Evolutionary conservation across 2,329 filamentous ascomycete species (phyloP), one percentile per base, ranked within the genome.

Genomic region (Verticillium nonalfalfae): DNA sequence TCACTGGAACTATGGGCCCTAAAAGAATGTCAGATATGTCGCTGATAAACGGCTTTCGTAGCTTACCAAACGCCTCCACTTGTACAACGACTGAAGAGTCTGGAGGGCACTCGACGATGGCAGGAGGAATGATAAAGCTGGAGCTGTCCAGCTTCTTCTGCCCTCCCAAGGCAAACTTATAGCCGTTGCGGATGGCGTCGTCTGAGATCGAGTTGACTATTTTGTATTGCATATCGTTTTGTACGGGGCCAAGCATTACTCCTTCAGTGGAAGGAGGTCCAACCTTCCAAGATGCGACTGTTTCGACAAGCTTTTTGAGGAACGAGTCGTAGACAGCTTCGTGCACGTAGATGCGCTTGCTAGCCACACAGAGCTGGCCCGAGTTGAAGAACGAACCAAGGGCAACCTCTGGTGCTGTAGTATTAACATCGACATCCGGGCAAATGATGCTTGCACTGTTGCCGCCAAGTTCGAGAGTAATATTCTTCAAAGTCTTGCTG

Each of bases 141-240:
- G 56, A 40, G n/a, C n/a, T 35, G n/a, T 58, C 36, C 56, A 10
- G 35, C n/a, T 10, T 85, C 11, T 40, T 26, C 10, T 54, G 45
- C 0, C 60, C 59, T 1, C 59, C 50, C 2, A 59, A 60, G 0
- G 78, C 79, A 14, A 80, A 71, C 34, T 79, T 75, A 21, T 78
- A 59, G 15, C 62, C 60, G 1, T 61, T 64, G 18, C 55, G 59
- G 26, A 45, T 57, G n/a, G 57, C 61, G 33, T 65, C 63, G 1
- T 63, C 58, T 73, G 59, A 82, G 79, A 85, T 77, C 1, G 76
- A 72, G 64, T 82, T 80, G 57, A 84, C 80, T 18, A 78, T 77
- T 14, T 87, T 81, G 68, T 80, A 90, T 71, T 90, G 88, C 80
- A 84, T 81, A 65, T 79, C 73, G 70, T 90, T 90, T 61, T 86